Evolutionary conservation across 768 basidiomycete genomes (phyloP).

Genomic region (Pleurotus salmoneostramineus): DNA sequence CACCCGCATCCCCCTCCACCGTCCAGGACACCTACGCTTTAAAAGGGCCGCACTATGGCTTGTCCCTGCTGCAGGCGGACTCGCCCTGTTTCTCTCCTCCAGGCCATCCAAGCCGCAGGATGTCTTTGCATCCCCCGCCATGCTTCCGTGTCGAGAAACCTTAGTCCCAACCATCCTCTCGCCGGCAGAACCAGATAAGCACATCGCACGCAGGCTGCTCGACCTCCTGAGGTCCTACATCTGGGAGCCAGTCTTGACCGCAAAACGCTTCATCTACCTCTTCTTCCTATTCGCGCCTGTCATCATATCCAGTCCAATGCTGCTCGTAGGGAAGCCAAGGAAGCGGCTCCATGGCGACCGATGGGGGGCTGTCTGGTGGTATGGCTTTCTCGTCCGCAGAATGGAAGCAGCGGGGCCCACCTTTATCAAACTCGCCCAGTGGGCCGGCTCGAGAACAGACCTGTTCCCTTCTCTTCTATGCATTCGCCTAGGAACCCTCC

Average conservation of each 20-base stretch:
- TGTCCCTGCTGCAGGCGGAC: constrained; percentile 52
- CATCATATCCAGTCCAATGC: constrained; percentile 77
- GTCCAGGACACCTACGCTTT: constrained; percentile 8
- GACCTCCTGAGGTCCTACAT: constrained; percentile 52
- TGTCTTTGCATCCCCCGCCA: constrained; percentile 44
- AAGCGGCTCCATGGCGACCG: constrained; percentile 63
- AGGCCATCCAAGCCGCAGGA: constrained; percentile 32
- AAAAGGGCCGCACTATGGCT: constrained; percentile 44
- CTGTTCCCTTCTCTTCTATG: constrained; percentile 88
- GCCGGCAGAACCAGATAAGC: constrained; percentile 57
- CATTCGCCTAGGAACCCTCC: constrained; percentile 76
- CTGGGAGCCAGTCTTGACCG: constrained; percentile 84
- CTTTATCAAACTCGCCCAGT: constrained; percentile 97
- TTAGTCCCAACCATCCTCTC: constrained; percentile 50
- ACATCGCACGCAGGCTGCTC: constrained; percentile 39
- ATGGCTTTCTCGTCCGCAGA: constrained; percentile 76
- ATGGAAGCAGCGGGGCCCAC: constrained; percentile 97
- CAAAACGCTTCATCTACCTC: constrained; percentile 78
- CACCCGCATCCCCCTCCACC: constrained; percentile 23
- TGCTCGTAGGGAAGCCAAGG: constrained; percentile 62
- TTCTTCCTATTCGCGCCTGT: constrained; percentile 86
- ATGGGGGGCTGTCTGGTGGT: constrained; percentile 99
- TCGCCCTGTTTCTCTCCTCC: constrained; percentile 46
- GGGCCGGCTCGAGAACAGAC: constrained; percentile 95
- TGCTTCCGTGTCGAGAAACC: constrained; percentile 33